These are phyloP conservation scores for Eucalyptus sp. DNA, from an alignment of 345 rosid species.

Conservation along the genomic window DNA sequence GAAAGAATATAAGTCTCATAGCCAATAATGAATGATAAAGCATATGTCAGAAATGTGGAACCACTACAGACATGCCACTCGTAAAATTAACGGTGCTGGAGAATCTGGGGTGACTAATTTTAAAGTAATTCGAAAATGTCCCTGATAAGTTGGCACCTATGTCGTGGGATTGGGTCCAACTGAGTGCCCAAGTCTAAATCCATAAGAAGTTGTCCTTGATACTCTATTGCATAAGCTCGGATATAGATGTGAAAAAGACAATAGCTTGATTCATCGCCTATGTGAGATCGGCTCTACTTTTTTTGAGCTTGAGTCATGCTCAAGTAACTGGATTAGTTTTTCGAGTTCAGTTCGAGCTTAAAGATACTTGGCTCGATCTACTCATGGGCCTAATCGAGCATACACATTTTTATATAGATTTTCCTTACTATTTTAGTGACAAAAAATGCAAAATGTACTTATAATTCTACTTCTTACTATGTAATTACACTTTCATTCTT, in stretches of 20 bases:
- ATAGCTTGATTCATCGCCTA: neutral
- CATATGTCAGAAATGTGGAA: too few relatives aligned
- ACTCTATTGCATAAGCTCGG: too few relatives aligned
- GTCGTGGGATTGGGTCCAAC: neutral
- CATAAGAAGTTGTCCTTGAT: too few relatives aligned
- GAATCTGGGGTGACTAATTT: neutral
- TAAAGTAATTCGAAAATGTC: neutral
- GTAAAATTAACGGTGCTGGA: neutral
- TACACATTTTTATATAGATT: neutral
- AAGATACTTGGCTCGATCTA: neutral
- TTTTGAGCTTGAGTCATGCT: neutral
- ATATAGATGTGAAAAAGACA: neutral
- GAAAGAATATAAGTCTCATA: neutral
- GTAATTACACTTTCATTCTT: neutral
- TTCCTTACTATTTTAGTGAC: neutral
- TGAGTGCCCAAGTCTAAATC: too few relatives aligned
- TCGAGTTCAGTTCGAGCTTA: neutral
- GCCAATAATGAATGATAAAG: neutral
- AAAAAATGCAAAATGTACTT: neutral
- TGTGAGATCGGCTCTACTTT: neutral
- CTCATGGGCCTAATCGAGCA: neutral
- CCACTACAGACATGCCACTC: too few relatives aligned
- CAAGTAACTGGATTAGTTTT: neutral
- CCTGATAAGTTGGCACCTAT: neutral
- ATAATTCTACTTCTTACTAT: neutral